Conservation (phyloP, 169 alveolate genomes). For the Plasmodium relictum region DNA sequence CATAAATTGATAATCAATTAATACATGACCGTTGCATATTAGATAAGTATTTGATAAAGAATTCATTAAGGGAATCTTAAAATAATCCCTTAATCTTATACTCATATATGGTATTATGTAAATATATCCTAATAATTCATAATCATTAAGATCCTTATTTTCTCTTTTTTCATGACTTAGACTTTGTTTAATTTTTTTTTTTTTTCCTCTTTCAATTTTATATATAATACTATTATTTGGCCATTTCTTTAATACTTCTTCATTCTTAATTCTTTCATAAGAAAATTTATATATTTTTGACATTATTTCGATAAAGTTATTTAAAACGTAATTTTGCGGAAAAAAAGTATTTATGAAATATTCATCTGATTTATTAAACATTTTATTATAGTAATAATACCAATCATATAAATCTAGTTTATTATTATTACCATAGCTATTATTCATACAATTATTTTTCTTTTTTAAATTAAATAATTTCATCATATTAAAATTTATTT, state of each 20-base stretch:
- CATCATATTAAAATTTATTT: slow-evolving; percentile 7
- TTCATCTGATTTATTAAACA: slow-evolving; percentile 48
- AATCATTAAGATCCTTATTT: not conserved
- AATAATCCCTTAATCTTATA: slow-evolving; percentile 41
- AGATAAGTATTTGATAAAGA: slow-evolving; percentile 48
- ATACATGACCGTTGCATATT: slow-evolving; percentile 47
- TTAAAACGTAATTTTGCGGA: slow-evolving; percentile 34
- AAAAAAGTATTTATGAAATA: slow-evolving; percentile 45
- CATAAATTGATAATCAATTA: slow-evolving; percentile 36
- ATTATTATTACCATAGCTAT: not conserved
- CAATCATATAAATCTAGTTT: slow-evolving; percentile 38
- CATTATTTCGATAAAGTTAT: slow-evolving; percentile 25
- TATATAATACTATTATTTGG: slow-evolving; percentile 17
- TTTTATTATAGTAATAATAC: slow-evolving; percentile 47
- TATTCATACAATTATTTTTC: not conserved
- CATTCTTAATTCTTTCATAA: slow-evolving; percentile 15
- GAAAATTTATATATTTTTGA: slow-evolving; percentile 49
- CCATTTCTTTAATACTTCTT: slow-evolving; percentile 16
- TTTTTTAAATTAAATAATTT: not conserved
- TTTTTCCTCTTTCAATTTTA: slow-evolving; percentile 6
- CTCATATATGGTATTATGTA: slow-evolving; percentile 68
- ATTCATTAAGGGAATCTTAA: slow-evolving; percentile 28
- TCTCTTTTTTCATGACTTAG: not conserved
- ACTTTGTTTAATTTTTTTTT: not conserved
- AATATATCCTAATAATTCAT: slow-evolving; percentile 38